A percentile compares a stretch with the other conserved stretches of the same genome.
Evolutionary conservation across 2,329 filamentous ascomycete species (phyloP).

Genomic region (Amauroascus verrucosus): DNA sequence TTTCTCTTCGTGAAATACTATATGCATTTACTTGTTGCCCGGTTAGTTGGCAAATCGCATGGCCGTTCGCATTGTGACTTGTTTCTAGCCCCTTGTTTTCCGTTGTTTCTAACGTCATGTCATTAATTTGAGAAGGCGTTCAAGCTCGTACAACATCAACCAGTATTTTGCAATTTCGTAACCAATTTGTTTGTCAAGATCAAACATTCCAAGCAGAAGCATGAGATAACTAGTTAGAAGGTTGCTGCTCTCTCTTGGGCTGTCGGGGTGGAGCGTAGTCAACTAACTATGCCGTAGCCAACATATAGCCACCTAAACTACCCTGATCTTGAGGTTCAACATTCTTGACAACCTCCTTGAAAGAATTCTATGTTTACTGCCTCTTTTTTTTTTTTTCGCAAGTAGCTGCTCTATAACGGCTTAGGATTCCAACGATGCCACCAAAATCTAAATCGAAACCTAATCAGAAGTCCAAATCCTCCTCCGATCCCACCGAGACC

Average conservation of each 20-base stretch:
- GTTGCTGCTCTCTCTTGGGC: too few species aligned
- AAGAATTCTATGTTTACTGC: too few species aligned
- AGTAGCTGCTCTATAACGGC: too few species aligned
- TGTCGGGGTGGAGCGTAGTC: too few species aligned
- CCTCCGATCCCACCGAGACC: background rate
- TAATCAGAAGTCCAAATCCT: constrained; percentile 1
- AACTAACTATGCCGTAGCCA: too few species aligned
- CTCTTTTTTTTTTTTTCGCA: too few species aligned
- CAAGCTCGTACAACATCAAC: background rate
- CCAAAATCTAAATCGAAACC: constrained; percentile 5
- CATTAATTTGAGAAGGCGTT: background rate
- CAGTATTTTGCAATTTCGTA: background rate
- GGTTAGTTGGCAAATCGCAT: background rate
- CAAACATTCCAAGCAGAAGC: too few species aligned
- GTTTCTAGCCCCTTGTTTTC: background rate
- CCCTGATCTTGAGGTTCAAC: too few species aligned
- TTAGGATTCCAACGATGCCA: constrained; percentile 1
- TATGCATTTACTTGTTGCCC: background rate
- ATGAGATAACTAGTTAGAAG: background rate
- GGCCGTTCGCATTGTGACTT: background rate
- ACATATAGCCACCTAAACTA: too few species aligned
- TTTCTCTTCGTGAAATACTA: too few species aligned
- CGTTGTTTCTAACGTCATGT: background rate
- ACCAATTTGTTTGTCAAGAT: background rate
- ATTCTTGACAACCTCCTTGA: too few species aligned